These are phyloP conservation scores for Teunomyces lycoperdinae DNA, from an alignment of 805 yeast species.

Conservation along the genomic window DNA sequence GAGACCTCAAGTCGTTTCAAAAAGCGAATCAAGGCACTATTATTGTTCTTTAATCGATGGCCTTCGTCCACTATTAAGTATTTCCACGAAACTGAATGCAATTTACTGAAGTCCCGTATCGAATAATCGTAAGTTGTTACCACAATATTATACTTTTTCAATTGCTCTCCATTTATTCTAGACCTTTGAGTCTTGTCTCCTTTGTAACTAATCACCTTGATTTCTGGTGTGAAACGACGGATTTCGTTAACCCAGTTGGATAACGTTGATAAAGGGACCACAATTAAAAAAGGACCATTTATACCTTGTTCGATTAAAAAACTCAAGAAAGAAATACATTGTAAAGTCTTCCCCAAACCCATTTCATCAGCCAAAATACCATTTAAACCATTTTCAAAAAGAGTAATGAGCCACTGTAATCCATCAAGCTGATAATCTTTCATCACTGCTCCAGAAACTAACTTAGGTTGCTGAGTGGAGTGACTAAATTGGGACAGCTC, in stretches of 20 bases:
- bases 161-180: slow-evolving; percentile 29
- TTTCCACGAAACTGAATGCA: slow-evolving; percentile 64
- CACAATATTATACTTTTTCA: slow-evolving; percentile 46
- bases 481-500: slow-evolving; percentile 23
- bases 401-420: slow-evolving; percentile 81
- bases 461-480: slow-evolving; percentile 25
- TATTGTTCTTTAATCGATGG: slow-evolving; percentile 82
- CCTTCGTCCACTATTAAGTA: slow-evolving; percentile 94
- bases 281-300: slow-evolving; percentile 72
- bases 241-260: slow-evolving; percentile 84
- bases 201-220: slow-evolving; percentile 60
- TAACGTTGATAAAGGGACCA: slow-evolving; percentile 81
- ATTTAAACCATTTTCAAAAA: slow-evolving; percentile 90
- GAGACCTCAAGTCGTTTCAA: slow-evolving; percentile 65
- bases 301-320: slow-evolving; percentile 77
- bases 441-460: slow-evolving; percentile 49
- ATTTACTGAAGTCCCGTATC: slow-evolving; percentile 59
- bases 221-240: slow-evolving; percentile 64
- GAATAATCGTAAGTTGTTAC: slow-evolving; percentile 82
- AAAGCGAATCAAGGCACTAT: slow-evolving; percentile 70
- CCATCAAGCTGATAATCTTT: slow-evolving; percentile 89
- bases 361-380: slow-evolving; percentile 97
- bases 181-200: slow-evolving; percentile 62
- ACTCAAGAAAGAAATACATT: slow-evolving; percentile 75
- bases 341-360: slow-evolving; percentile 95